These are phyloP conservation scores for Penicillium chermesinum DNA, from an alignment of 495 filamentous ascomycete genomes.

Conservation along the genomic window DNA sequence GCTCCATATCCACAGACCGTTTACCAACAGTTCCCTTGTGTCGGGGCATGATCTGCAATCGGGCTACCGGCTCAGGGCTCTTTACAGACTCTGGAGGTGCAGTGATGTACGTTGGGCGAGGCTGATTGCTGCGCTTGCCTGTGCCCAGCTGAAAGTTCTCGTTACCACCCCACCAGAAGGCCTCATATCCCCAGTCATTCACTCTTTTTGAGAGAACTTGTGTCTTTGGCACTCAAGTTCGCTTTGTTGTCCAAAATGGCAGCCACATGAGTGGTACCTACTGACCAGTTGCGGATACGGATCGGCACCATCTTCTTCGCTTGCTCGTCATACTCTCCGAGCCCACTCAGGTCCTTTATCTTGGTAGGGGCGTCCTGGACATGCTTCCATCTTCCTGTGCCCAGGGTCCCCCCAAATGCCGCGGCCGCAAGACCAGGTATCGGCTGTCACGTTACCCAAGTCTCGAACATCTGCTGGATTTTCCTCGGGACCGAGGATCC, in stretches of 20 bases:
- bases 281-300: conserved; percentile 61
- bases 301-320: conserved; percentile 67
- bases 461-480: conserved; percentile 35
- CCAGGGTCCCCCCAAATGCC: conserved; percentile 80
- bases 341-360: conserved; percentile 73
- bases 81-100: conserved; percentile 56
- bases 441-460: conserved; percentile 55
- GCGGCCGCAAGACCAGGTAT: conserved; percentile 80
- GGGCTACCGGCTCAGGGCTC: conserved; percentile 55
- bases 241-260: conserved; percentile 79
- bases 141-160: conserved; percentile 91
- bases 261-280: conserved; percentile 72
- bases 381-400: conserved; percentile 88
- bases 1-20: conserved; percentile 69
- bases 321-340: conserved; percentile 81
- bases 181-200: conserved; percentile 75
- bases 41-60: conserved; percentile 81
- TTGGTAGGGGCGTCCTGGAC: conserved; percentile 72
- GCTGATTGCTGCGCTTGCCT: conserved; percentile 75
- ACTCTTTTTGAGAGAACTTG: conserved; percentile 40
- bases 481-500: conserved; percentile 43
- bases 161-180: conserved; percentile 90
- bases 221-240: conserved; percentile 47
- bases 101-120: conserved; percentile 69
- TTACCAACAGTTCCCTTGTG: conserved; percentile 62